Conservation (phyloP, 2,329 filamentous ascomycete genomes). For the Zymoseptoria ardabiliae region DNA sequence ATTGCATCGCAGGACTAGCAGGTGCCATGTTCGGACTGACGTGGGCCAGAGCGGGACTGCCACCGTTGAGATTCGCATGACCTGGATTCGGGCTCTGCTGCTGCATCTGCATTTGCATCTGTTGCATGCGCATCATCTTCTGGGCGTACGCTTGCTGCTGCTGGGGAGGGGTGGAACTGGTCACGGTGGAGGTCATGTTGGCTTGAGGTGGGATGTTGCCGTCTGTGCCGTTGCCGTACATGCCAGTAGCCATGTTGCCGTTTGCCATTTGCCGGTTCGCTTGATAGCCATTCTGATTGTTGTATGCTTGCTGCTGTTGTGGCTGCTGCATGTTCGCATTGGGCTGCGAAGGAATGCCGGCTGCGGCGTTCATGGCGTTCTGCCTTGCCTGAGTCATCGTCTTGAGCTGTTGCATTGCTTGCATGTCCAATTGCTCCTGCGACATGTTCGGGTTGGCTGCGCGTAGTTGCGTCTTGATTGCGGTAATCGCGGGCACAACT, state of each 20-base stretch:
- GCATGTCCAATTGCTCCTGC: constrained; percentile 47
- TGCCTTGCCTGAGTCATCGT: constrained; percentile 32
- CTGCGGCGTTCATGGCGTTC: constrained; percentile 34
- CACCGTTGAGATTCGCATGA: constrained; percentile 19
- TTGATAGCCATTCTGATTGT: constrained; percentile 22
- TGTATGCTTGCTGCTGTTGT: constrained; percentile 20
- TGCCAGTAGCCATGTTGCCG: constrained; percentile 10
- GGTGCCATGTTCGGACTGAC: constrained; percentile 25
- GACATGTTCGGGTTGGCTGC: constrained; percentile 45
- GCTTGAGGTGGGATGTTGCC: constrained; percentile 9
- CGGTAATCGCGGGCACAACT: constrained; percentile 49
- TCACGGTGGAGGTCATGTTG: constrained; percentile 15
- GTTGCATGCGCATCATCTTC: constrained; percentile 25
- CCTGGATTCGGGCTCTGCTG: constrained; percentile 19
- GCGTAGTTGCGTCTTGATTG: constrained; percentile 47
- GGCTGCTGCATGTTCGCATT: constrained; percentile 6
- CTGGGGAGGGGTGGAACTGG: constrained; percentile 11
- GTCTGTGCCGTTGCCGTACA: constrained; percentile 4
- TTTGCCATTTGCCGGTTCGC: constrained; percentile 16
- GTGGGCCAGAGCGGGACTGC: constrained; percentile 23
- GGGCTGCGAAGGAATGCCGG: constrained; percentile 23
- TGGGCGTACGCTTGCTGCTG: constrained; percentile 24
- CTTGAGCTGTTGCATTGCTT: constrained; percentile 46
- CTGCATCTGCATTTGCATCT: constrained; percentile 15
- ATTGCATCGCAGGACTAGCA: constrained; percentile 16